A percentile compares a stretch with the other conserved stretches of the same genome.
Conservation (phyloP, 2,329 filamentous ascomycete species). For the Decorospora gaudefroyi region DNA sequence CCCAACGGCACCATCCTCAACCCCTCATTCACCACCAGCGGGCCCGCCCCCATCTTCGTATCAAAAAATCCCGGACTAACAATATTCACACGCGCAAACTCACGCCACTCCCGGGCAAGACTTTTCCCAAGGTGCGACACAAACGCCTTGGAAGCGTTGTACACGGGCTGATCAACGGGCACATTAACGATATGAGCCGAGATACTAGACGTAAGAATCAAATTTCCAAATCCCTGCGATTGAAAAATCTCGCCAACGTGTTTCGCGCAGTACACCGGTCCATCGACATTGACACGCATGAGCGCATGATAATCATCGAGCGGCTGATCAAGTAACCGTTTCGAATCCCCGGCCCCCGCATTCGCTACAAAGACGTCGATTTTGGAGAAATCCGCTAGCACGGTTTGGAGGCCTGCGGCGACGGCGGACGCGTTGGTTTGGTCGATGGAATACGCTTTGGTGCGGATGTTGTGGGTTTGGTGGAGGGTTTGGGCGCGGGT, state of each 20-base stretch:
- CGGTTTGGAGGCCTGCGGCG: constrained; percentile 62
- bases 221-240: constrained; percentile 56
- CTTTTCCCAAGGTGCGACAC: constrained; percentile 65
- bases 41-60: constrained; percentile 66
- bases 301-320: constrained; percentile 68
- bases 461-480: constrained; percentile 62
- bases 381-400: constrained; percentile 69
- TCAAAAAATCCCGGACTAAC: constrained; percentile 70
- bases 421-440: constrained; percentile 58
- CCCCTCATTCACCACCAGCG: constrained; percentile 64
- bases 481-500: constrained; percentile 63
- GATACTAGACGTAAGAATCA: constrained; percentile 70
- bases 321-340: constrained; percentile 60
- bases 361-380: constrained; percentile 69
- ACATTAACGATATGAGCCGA: constrained; percentile 81
- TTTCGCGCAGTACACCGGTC: constrained; percentile 52
- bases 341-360: constrained; percentile 63
- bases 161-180: constrained; percentile 63
- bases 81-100: constrained; percentile 68
- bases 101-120: constrained; percentile 68
- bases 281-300: constrained; percentile 72
- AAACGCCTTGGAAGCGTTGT: constrained; percentile 61
- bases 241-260: constrained; percentile 51
- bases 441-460: constrained; percentile 67
- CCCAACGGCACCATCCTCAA: constrained; percentile 77